These are phyloP conservation scores for Solanum clarkiae DNA, from an alignment of 257 asterid genomes.

Conservation along the genomic window DNA sequence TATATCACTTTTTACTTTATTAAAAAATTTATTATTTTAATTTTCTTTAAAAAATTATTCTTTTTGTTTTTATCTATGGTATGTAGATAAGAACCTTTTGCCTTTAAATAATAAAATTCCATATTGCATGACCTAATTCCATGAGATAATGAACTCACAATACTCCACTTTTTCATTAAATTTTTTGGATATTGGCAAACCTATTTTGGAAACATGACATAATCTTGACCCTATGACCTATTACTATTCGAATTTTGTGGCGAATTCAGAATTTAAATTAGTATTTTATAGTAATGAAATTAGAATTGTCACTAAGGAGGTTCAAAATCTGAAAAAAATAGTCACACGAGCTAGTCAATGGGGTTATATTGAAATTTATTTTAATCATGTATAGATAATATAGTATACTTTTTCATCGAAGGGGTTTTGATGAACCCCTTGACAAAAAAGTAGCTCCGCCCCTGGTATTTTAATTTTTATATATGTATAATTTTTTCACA, in stretches of 20 bases:
- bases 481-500: no score
- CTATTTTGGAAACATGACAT: neutral
- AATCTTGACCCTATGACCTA: neutral
- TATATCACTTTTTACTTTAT: neutral
- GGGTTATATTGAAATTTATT: no score
- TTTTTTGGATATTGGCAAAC: neutral
- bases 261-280: neutral
- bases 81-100: neutral
- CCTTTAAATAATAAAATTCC: neutral
- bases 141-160: neutral
- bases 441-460: no score
- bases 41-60: neutral
- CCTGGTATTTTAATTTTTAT: no score
- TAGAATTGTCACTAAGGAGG: no score
- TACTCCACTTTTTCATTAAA: neutral
- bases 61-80: neutral
- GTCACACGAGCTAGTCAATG: no score
- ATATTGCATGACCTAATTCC: neutral
- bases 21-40: neutral
- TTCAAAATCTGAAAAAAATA: no score
- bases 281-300: no score
- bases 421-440: no score
- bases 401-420: no score
- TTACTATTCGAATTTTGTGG: rapidly evolving
- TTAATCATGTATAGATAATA: no score